Percentiles rank a stretch among this genome's conserved stretches.
Conservation (phyloP, 345 rosid genomes). For the Conringia planisiliqua region DNA sequence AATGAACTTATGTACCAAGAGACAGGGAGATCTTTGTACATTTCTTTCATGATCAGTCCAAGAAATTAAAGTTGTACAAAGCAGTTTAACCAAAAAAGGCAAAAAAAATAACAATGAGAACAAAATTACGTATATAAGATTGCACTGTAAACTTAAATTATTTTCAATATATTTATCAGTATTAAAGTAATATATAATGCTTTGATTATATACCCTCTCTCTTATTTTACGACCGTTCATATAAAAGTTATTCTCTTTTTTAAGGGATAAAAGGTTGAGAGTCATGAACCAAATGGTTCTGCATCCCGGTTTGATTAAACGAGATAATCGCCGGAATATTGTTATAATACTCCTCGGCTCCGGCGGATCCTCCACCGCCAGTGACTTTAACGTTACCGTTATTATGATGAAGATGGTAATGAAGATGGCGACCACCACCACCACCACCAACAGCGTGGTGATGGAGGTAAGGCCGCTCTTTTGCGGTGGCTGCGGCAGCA, state of each 20-base stretch:
- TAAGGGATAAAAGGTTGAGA: conserved; percentile 61
- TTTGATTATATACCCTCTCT: neutral
- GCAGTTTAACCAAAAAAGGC: neutral
- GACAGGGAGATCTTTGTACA: conserved; percentile 14
- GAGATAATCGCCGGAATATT: conserved; percentile 52
- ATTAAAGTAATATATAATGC: neutral
- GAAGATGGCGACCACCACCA: conserved; percentile 31
- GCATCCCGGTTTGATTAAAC: conserved; percentile 60
- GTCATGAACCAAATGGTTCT: conserved; percentile 63
- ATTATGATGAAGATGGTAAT: conserved; percentile 37
- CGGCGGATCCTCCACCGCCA: conserved; percentile 20
- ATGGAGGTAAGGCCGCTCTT: conserved; percentile 32
- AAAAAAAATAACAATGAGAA: neutral
- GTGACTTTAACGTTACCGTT: conserved; percentile 37
- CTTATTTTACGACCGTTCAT: conserved; percentile 16
- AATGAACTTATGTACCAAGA: neutral
- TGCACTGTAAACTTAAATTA: conserved; percentile 13
- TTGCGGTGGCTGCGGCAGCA: conserved; percentile 23
- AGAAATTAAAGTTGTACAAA: conserved; percentile 4
- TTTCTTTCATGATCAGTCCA: conserved; percentile 19
- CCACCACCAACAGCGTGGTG: conserved; percentile 15
- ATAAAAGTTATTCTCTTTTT: neutral
- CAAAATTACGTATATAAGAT: neutral
- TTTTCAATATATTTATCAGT: conserved; percentile 9
- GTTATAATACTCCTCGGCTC: conserved; percentile 47